Evolutionary conservation across 768 basidiomycete species (phyloP).

Genomic region (Boletus eberwhitei): DNA sequence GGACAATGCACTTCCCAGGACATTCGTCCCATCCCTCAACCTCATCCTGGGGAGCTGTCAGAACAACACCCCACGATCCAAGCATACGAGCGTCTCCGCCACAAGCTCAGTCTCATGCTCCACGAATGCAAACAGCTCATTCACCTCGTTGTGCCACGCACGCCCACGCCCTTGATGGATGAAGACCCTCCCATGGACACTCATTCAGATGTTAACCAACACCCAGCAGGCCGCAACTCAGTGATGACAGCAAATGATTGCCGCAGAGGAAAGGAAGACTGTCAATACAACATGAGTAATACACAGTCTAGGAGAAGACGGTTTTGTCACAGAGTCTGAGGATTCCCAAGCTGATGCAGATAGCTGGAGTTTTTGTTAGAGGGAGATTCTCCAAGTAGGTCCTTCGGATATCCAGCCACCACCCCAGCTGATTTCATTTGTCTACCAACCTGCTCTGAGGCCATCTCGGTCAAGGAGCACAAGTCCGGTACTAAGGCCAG

Average conservation of each 20-base stretch:
- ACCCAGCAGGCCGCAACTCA: constrained; percentile 2
- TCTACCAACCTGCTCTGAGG: constrained; percentile 47
- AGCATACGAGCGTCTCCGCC: too few species aligned
- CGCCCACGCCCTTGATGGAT: too few species aligned
- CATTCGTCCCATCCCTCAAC: too few species aligned
- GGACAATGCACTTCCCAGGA: too few species aligned
- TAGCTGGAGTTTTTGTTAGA: constrained; percentile 27
- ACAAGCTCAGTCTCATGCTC: too few species aligned
- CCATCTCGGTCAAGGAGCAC: constrained; percentile 39
- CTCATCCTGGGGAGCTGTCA: too few species aligned
- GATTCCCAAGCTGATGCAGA: constrained; percentile 28
- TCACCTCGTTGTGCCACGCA: too few species aligned
- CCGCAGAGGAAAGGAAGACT: constrained; percentile 13
- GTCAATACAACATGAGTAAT: constrained; percentile 12
- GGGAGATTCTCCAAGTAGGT: too few species aligned
- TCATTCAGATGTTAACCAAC: constrained; percentile 16
- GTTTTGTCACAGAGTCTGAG: constrained; percentile 32
- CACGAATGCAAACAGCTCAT: too few species aligned
- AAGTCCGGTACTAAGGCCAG: constrained; percentile 33
- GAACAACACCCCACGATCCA: too few species aligned
- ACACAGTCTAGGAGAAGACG: constrained; percentile 2
- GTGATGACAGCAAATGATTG: background rate
- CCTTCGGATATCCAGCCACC: constrained; percentile 43
- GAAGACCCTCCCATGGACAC: too few species aligned
- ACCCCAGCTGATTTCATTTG: constrained; percentile 52